Conservation (phyloP, 2,329 filamentous ascomycete species). For the Aspergillus sp. region DNA sequence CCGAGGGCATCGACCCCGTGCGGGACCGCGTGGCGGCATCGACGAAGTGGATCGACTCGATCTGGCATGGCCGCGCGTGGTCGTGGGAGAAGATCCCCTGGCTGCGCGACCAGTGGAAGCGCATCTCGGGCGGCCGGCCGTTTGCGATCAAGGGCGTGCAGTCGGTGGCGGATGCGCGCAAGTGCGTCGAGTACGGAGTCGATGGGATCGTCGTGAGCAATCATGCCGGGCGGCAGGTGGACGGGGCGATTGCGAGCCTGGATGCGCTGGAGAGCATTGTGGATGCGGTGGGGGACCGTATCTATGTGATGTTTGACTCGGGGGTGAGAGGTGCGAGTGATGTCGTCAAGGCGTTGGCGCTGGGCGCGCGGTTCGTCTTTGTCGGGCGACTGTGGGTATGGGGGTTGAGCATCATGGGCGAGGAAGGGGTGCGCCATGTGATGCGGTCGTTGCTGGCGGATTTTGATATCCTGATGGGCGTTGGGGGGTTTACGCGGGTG, state of each 20-base stretch:
- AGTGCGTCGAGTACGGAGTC: constrained; percentile 58
- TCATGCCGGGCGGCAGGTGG: constrained; percentile 67
- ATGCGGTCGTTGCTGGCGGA: constrained; percentile 62
- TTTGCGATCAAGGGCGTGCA: constrained; percentile 72
- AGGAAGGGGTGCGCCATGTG: constrained; percentile 61
- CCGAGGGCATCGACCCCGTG: constrained; percentile 53
- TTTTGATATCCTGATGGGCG: constrained; percentile 62
- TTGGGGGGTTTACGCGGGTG: constrained; percentile 55
- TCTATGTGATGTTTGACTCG: constrained; percentile 60
- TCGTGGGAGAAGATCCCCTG: constrained; percentile 68
- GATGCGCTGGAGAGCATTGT: constrained; percentile 62
- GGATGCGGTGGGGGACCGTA: constrained; percentile 50
- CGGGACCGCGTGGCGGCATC: constrained; percentile 55
- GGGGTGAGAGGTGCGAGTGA: constrained; percentile 58
- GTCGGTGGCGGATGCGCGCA: constrained; percentile 61
- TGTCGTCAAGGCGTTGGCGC: constrained; percentile 60
- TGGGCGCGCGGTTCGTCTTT: constrained; percentile 63
- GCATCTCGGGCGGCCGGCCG: constrained; percentile 54
- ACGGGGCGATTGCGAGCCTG: constrained; percentile 59
- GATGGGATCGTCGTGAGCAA: constrained; percentile 70
- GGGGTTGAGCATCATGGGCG: constrained; percentile 59
- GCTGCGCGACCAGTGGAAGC: constrained; percentile 59
- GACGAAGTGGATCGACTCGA: constrained; percentile 62
- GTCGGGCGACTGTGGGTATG: constrained; percentile 62
- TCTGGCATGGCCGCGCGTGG: constrained; percentile 63